phyloP scores from a whole-genome alignment of 2,329 filamentous ascomycete species.

The Coleophoma cylindrospora region DNA sequence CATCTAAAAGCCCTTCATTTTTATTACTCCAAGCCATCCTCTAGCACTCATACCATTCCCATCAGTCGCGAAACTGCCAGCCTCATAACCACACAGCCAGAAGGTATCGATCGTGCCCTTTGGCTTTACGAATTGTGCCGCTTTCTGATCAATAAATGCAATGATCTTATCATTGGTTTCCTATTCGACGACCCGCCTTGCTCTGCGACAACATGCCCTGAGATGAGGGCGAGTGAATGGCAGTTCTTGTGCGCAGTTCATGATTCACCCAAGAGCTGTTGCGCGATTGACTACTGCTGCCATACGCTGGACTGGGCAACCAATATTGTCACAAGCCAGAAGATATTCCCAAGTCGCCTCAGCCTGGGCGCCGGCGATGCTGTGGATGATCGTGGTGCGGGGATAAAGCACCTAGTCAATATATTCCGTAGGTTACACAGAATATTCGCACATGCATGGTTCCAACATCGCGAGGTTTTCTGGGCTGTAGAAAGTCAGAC shows the following conservation, averaged over 20 bases:
- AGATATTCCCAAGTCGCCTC: conserved; percentile 83
- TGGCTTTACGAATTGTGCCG: conserved; percentile 99
- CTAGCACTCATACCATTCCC: conserved; percentile 56
- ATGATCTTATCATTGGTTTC: conserved; percentile 86
- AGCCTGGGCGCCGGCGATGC: conserved; percentile 32
- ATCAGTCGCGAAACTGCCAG: conserved; percentile 72
- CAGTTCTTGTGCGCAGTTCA: conserved; percentile 98
- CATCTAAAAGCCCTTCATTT: conserved; percentile 91
- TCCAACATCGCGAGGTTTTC: conserved; percentile 91
- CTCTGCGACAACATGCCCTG: conserved; percentile 82
- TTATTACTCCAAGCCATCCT: conserved; percentile 62
- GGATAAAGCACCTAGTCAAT: conserved; percentile 83
- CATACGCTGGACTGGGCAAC: conserved; percentile 98
- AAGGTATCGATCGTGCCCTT: conserved; percentile 76
- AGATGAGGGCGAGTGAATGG: conserved; percentile 99
- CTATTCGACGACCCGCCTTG: conserved; percentile 89
- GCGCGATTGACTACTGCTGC: conserved; percentile 98
- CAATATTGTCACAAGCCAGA: conserved; percentile 88
- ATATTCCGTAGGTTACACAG: conserved; percentile 92
- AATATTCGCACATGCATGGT: conserved; percentile 99
- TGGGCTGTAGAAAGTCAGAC: conserved; percentile 88
- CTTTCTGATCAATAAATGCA: conserved; percentile 91
- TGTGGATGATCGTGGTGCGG: conserved; percentile 55
- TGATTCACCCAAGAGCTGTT: conserved; percentile 93
- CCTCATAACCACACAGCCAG: conserved; percentile 73